These are phyloP conservation scores for Blastocystis sp. DNA, from an alignment of 352 stramenopile species.

Conservation along the genomic window DNA sequence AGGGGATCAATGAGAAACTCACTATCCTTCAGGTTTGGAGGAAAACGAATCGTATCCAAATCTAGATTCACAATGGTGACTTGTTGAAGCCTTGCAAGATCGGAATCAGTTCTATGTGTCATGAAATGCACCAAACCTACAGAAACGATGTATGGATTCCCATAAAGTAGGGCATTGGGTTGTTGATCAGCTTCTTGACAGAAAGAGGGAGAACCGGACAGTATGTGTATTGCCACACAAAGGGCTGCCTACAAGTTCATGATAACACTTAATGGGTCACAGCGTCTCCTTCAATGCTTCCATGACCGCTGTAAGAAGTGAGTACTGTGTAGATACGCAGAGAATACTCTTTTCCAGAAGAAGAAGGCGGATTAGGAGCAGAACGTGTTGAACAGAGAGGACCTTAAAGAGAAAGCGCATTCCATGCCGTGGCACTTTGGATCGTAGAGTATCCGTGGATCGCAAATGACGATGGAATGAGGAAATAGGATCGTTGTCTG, in stretches of 20 bases:
- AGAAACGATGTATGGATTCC: neutral
- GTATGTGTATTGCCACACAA: constrained; percentile 43
- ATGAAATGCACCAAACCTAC: neutral
- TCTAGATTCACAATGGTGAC: constrained; percentile 44
- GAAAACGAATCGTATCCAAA: neutral
- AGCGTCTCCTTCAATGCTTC: constrained; percentile 44
- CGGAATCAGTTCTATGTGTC: neutral
- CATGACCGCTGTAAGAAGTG: neutral
- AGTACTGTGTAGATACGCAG: constrained; percentile 9
- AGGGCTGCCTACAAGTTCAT: neutral
- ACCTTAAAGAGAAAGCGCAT: neutral
- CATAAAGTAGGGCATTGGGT: constrained; percentile 47
- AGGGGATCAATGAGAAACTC: neutral
- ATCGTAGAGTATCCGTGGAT: no score
- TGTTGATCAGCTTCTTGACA: constrained; percentile 41
- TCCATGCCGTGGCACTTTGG: neutral
- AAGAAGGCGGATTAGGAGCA: neutral
- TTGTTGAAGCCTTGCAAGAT: neutral
- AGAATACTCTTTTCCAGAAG: constrained; percentile 30
- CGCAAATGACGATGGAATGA: no score
- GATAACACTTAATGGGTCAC: neutral
- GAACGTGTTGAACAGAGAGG: neutral
- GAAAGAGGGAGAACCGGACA: neutral
- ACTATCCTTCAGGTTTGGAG: neutral
- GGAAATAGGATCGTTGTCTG: no score